Conservation (phyloP, 352 stramenopile genomes). For the Phytophthora tubulina region DNA sequence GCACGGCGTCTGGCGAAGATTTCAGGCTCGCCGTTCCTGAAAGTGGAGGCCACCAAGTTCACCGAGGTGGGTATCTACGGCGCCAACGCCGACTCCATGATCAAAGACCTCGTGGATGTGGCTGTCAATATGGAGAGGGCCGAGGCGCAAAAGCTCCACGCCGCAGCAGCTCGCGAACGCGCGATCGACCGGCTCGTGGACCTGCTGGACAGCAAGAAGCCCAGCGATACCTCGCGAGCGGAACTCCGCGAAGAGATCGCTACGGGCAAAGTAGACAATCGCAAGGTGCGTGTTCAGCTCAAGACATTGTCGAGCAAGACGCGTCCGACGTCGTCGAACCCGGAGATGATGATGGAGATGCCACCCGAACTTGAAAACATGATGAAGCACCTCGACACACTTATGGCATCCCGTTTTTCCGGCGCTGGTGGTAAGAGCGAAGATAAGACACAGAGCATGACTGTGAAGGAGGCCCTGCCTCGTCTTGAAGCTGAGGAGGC, state of each 20-base stretch:
- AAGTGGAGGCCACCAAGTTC: conserved; percentile 99
- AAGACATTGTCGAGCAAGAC: conserved; percentile 54
- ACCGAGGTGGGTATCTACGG: conserved; percentile 99
- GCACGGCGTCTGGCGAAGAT: conserved; percentile 97
- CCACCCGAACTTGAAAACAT: conserved; percentile 84
- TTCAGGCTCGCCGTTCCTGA: conserved; percentile 98
- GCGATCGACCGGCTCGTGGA: conserved; percentile 94
- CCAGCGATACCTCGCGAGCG: conserved; percentile 56
- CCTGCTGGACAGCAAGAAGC: conserved; percentile 53
- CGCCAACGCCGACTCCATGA: conserved; percentile 98
- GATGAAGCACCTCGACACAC: conserved; percentile 78
- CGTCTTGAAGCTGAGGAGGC: conserved; percentile 80
- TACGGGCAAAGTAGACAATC: conserved; percentile 59
- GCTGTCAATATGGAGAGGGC: conserved; percentile 92
- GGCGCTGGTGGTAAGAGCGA: conserved; percentile 22
- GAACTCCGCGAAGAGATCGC: conserved; percentile 71
- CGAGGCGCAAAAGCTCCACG: conserved; percentile 81
- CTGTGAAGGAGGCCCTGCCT: conserved; percentile 76
- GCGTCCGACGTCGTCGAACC: conserved; percentile 29
- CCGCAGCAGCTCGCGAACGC: conserved; percentile 84
- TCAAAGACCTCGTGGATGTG: conserved; percentile 98
- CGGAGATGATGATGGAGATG: conserved; percentile 87
- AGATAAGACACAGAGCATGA: conserved; percentile 68
- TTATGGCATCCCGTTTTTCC: conserved; percentile 65
- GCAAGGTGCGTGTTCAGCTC: conserved; percentile 64